Conservation (phyloP, 495 filamentous ascomycete species). For the Schizothecium vesticola region DNA sequence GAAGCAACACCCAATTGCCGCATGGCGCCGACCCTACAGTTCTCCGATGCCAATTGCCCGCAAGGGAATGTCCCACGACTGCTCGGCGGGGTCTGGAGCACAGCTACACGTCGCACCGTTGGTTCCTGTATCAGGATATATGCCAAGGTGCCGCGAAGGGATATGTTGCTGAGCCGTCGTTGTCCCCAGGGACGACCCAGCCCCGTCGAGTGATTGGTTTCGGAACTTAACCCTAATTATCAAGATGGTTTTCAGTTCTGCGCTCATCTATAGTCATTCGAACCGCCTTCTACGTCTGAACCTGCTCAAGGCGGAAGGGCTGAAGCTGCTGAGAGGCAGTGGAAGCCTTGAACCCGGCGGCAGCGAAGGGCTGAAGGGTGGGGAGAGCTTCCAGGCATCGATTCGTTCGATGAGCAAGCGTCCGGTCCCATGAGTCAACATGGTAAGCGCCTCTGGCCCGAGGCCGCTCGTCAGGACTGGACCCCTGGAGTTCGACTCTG, state of each 20-base stretch:
- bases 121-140: conserved; percentile 34
- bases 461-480: conserved; percentile 57
- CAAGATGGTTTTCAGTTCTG: conserved; percentile 51
- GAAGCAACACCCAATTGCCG: conserved; percentile 32
- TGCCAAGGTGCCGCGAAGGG: conserved; percentile 32
- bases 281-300: conserved; percentile 36
- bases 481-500: conserved; percentile 58
- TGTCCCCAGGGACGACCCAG: conserved; percentile 19
- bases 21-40: conserved; percentile 65
- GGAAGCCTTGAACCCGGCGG: conserved; percentile 14
- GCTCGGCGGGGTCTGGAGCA: conserved; percentile 23
- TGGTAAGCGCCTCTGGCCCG: conserved; percentile 57
- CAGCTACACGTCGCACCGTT: conserved; percentile 36
- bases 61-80: conserved; percentile 53
- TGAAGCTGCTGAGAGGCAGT: conserved; percentile 38
- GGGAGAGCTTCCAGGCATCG: conserved; percentile 41
- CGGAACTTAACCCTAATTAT: conserved; percentile 79
- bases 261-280: conserved; percentile 36
- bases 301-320: conserved; percentile 7
- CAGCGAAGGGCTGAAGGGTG: conserved; percentile 34
- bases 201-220: conserved; percentile 47
- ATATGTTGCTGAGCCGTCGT: conserved; percentile 18
- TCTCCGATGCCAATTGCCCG: conserved; percentile 59
- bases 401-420: conserved; percentile 32
- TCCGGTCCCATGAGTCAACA: conserved; percentile 54